Evolutionary conservation across 441 rosid species (phyloP).

Genomic region (Euphorbia celastroides): DNA sequence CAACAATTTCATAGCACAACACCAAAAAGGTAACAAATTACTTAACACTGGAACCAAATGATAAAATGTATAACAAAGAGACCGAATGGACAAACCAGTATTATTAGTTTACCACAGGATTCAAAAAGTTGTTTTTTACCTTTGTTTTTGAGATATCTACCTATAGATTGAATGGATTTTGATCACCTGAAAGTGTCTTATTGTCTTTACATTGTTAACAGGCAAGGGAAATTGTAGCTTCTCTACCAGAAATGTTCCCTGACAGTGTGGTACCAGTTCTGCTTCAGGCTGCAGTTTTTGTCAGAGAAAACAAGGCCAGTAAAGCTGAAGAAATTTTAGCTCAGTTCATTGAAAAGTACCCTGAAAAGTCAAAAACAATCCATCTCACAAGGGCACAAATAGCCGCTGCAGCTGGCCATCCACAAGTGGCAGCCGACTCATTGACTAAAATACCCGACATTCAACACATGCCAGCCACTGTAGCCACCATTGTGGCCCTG

Average conservation of each 20-base stretch:
- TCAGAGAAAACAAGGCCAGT: constrained; percentile 75
- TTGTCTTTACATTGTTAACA: constrained; percentile 29
- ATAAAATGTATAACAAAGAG: too few species aligned
- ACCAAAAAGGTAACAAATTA: too few species aligned
- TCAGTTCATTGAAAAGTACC: constrained; percentile 62
- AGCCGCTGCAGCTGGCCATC: constrained; percentile 83
- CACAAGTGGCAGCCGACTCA: constrained; percentile 71
- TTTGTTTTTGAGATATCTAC: too few species aligned
- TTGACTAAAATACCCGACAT: constrained; percentile 64
- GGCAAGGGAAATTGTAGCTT: constrained; percentile 86
- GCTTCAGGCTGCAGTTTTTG: constrained; percentile 83
- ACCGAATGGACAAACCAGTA: too few species aligned
- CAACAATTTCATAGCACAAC: too few species aligned
- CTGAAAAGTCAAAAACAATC: constrained; percentile 53
- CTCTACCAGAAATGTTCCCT: constrained; percentile 50
- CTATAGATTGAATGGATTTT: background rate
- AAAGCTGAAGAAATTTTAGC: constrained; percentile 78
- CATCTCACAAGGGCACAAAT: constrained; percentile 88
- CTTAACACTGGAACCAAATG: too few species aligned
- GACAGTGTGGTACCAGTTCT: constrained; percentile 57
- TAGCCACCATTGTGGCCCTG: constrained; percentile 79
- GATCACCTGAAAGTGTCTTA: background rate
- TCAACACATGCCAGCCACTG: constrained; percentile 85
- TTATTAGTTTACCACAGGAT: too few species aligned
- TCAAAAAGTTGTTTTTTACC: too few species aligned